Percentiles rank a stretch among this genome's conserved stretches.
phyloP scores from a whole-genome alignment of 805 yeast species.

The Suhomyces sp. region DNA sequence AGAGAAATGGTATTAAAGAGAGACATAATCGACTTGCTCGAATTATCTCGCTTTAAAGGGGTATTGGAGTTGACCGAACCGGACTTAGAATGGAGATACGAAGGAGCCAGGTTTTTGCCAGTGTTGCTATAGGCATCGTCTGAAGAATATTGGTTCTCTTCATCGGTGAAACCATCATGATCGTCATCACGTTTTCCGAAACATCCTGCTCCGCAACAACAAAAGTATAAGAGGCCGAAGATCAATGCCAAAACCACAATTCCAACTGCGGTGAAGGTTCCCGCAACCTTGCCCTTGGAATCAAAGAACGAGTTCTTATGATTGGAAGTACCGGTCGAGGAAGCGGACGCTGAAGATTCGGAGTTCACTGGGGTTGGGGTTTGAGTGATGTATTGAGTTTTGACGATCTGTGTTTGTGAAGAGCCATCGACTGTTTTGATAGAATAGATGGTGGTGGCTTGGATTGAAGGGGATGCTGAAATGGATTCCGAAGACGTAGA shows the following conservation, averaged over 20 bases:
- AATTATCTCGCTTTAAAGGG: slow-evolving; percentile 32
- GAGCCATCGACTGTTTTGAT: slow-evolving; percentile 21
- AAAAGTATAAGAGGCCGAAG: slow-evolving; percentile 42
- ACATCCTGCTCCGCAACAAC: slow-evolving; percentile 31
- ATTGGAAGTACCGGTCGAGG: slow-evolving; percentile 1
- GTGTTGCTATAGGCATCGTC: slow-evolving; percentile 27
- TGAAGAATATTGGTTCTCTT: slow-evolving; percentile 38
- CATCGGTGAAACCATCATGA: slow-evolving; percentile 35
- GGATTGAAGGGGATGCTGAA: slow-evolving; percentile 16
- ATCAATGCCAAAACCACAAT: slow-evolving; percentile 51
- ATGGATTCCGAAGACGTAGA: slow-evolving; percentile 18
- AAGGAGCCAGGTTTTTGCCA: slow-evolving; percentile 10
- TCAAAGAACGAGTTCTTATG: slow-evolving; percentile 53
- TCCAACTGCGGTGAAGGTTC: slow-evolving; percentile 80
- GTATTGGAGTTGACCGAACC: slow-evolving; percentile 8
- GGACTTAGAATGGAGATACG: slow-evolving; percentile 9
- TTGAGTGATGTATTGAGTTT: slow-evolving; percentile 25
- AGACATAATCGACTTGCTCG: slow-evolving; percentile 34
- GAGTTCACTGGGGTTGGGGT: slow-evolving; percentile 10
- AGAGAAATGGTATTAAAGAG: slow-evolving; percentile 16
- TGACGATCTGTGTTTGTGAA: slow-evolving; percentile 20
- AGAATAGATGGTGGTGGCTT: slow-evolving; percentile 21
- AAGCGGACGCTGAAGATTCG: slow-evolving; percentile 8
- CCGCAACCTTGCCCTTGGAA: slow-evolving; percentile 77
- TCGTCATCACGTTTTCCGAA: slow-evolving; percentile 18